These are phyloP conservation scores for Chytriomyces confervae DNA, from an alignment of 192 early-diverging fungal genomes.

Conservation along the genomic window DNA sequence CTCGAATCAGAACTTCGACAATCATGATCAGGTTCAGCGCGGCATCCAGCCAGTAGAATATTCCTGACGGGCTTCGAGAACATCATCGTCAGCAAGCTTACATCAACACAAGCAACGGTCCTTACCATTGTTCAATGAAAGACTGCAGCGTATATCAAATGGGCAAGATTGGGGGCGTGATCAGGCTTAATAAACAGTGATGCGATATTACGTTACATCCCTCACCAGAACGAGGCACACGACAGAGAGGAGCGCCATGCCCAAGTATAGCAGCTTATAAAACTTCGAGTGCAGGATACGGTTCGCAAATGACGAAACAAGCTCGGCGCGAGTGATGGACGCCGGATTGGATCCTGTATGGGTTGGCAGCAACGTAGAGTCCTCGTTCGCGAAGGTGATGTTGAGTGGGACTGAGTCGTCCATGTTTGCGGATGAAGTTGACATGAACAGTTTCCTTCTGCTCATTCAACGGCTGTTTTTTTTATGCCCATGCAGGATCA, in stretches of 20 bases:
- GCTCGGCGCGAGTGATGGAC: slow-evolving; percentile 40
- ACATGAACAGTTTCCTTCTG: too few relatives aligned
- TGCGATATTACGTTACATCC: not conserved
- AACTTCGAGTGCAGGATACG: slow-evolving; percentile 62
- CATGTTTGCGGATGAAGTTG: too few relatives aligned
- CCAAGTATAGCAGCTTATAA: slow-evolving; percentile 62
- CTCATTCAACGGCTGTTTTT: too few relatives aligned
- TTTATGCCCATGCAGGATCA: too few relatives aligned
- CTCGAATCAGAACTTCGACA: slow-evolving; percentile 37
- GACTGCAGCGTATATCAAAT: not conserved
- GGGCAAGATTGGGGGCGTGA: not conserved
- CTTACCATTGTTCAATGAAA: slow-evolving; percentile 34
- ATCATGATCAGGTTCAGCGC: slow-evolving; percentile 39
- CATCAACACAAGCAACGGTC: not conserved
- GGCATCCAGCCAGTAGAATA: slow-evolving; percentile 31
- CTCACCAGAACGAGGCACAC: slow-evolving; percentile 52
- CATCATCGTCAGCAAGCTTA: not conserved
- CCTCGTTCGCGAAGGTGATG: too few relatives aligned
- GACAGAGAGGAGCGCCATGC: slow-evolving; percentile 55
- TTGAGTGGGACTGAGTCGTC: too few relatives aligned
- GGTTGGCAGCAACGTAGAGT: too few relatives aligned
- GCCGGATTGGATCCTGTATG: not conserved
- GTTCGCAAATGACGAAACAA: slow-evolving; percentile 62
- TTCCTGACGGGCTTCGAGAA: slow-evolving; percentile 18
- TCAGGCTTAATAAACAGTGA: not conserved